Evolutionary conservation across 768 basidiomycete genomes (phyloP), one percentile per base, ranked within the genome.

Genomic region (Russula sp.): DNA sequence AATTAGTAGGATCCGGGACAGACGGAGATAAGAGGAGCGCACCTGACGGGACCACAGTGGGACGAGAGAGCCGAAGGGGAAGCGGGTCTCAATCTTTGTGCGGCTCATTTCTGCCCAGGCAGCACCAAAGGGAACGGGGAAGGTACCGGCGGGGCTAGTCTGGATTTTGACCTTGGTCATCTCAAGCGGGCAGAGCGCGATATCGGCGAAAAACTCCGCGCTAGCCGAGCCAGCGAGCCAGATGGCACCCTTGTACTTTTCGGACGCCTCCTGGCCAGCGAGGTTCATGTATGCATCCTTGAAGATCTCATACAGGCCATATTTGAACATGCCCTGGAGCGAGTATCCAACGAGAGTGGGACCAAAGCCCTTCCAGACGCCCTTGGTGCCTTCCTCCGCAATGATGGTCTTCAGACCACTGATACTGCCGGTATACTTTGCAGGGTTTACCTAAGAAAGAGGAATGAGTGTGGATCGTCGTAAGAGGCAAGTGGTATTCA

Each of bases 241-340:
- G 77, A 98, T 93, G 61, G 81, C 80, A 65, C 88, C 86, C 78
- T 91, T 91, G 83, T 90, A 92, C 69, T 91, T 85, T 58, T 81
- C 74, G 29, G 88, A 73, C 45, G 82, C 77, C 72, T 93, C 90
- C 74, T 95, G 86, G 56, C 94, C 94, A 65, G 92, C 86, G 66
- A 87, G 71, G 82, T 94, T 94, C 81, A 85, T 85, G 83, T 94
- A 95, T 66, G 72, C 61, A 74, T 97, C 94, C 81, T 96, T 98
- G 89, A 95, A 98, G 71, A 89, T 74, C 77, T 98, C 94, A 74
- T 97, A 97, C 74, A 95, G 90, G 78, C 95, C 95, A 75, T 92
- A 97, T 78, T 98, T 98, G 88, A 96, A 93, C 84, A 94, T 87
- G 73, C 95, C 95, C 78, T 97, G 95, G 69, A 93, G 82, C 9